phyloP scores from a whole-genome alignment of 805 yeast genomes.

The Kurtzmaniella cleridarum region DNA sequence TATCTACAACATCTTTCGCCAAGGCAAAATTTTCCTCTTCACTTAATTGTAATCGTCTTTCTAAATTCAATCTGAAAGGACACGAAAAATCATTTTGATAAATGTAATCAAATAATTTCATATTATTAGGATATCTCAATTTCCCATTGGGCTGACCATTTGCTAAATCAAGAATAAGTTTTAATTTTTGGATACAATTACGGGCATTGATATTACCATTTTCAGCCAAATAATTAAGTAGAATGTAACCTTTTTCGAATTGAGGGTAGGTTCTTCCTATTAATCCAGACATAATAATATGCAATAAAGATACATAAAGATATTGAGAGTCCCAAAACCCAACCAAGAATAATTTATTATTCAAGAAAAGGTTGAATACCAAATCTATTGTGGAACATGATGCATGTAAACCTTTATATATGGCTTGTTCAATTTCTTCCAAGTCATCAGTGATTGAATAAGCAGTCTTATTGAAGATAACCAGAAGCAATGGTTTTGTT shows the following conservation, averaged over 20 bases:
- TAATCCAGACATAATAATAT: constrained; percentile 22
- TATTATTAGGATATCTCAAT: neutral
- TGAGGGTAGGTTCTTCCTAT: constrained; percentile 13
- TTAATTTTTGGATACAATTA: constrained; percentile 23
- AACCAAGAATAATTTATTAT: constrained; percentile 23
- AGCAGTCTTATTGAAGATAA: constrained; percentile 23
- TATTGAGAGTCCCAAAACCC: constrained; percentile 40
- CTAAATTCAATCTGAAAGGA: neutral
- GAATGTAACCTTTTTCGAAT: constrained; percentile 22
- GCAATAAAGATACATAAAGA: constrained; percentile 26
- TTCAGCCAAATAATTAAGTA: constrained; percentile 29
- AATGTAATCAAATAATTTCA: neutral
- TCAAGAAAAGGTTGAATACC: constrained; percentile 20
- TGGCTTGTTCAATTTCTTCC: constrained; percentile 18
- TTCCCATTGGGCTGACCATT: neutral
- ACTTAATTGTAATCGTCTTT: neutral
- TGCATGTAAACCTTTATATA: constrained; percentile 23
- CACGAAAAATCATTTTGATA: neutral
- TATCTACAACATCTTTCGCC: neutral
- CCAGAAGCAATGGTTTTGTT: constrained; percentile 28
- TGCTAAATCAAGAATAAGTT: constrained; percentile 10
- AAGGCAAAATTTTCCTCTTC: constrained; percentile 1
- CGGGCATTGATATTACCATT: constrained; percentile 31
- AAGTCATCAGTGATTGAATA: constrained; percentile 17
- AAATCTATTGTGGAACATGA: constrained; percentile 28